Conservation (phyloP, 208 protist species). For the Kentomonas sorsogonicus region DNA sequence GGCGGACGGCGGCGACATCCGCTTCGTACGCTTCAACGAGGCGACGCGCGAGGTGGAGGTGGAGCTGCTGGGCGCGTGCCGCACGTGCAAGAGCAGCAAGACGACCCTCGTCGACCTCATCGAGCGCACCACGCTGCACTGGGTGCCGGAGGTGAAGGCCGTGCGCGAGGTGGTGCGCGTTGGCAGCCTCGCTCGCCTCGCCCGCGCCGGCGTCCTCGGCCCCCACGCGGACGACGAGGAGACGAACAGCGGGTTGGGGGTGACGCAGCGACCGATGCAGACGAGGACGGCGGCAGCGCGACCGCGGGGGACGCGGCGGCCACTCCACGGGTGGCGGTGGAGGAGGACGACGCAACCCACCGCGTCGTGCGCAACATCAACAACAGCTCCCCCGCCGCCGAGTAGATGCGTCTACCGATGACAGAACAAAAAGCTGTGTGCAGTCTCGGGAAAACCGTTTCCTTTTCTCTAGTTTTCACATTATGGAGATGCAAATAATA, state of each 20-base stretch:
- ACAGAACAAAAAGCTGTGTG: too few species aligned
- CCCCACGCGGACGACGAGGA: not conserved
- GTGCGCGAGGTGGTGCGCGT: constrained; percentile 53
- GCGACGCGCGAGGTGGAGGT: constrained; percentile 61
- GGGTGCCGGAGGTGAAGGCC: constrained; percentile 80
- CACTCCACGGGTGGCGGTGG: not conserved
- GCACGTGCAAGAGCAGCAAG: constrained; percentile 80
- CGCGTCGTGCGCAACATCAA: too few species aligned
- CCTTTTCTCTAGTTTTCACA: too few species aligned
- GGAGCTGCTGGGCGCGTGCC: constrained; percentile 88
- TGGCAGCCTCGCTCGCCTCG: too few species aligned
- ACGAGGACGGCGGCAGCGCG: not conserved
- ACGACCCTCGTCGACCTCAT: constrained; percentile 85
- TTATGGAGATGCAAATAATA: too few species aligned
- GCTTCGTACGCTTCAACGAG: constrained; percentile 65
- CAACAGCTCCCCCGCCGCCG: too few species aligned
- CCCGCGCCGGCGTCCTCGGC: constrained; percentile 21
- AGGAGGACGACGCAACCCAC: too few species aligned
- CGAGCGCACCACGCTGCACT: constrained; percentile 88
- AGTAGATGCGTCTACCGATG: too few species aligned
- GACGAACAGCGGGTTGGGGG: not conserved
- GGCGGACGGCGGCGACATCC: constrained; percentile 89
- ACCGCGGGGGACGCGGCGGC: not conserved
- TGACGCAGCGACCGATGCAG: too few species aligned
- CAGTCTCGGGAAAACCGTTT: too few species aligned